Evolutionary conservation across 2,329 filamentous ascomycete genomes (phyloP).

Genomic region (Fusarium compactum): DNA sequence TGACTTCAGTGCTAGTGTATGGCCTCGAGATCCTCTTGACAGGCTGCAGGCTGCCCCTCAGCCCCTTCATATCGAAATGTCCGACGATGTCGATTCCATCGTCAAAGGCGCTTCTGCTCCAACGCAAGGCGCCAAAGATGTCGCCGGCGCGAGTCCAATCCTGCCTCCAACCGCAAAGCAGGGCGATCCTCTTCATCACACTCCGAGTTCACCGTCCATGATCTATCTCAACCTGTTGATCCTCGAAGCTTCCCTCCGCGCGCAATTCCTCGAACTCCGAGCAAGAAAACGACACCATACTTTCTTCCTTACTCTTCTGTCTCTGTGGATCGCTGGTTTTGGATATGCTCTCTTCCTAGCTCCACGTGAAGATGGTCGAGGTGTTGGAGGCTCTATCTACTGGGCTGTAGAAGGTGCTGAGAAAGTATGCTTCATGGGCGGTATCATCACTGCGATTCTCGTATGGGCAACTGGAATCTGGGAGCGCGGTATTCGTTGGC

Average conservation of each 20-base stretch:
- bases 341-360: constrained; percentile 91
- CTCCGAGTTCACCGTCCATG: constrained; percentile 92
- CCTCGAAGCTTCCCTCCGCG: constrained; percentile 91
- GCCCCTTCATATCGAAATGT: constrained; percentile 55
- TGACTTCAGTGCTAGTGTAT: constrained; percentile 27
- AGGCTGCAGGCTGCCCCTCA: constrained; percentile 45
- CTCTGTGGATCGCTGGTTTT: constrained; percentile 85
- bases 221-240: constrained; percentile 99
- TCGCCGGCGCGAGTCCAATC: constrained; percentile 58
- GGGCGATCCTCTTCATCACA: constrained; percentile 79
- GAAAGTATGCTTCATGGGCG: constrained; percentile 91
- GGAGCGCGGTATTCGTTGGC: constrained; percentile 95
- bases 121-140: constrained; percentile 61
- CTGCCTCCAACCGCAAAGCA: constrained; percentile 59
- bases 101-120: constrained; percentile 88
- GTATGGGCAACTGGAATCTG: constrained; percentile 97
- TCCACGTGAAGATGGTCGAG: constrained; percentile 94
- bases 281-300: constrained; percentile 91
- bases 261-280: constrained; percentile 91
- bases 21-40: constrained; percentile 40
- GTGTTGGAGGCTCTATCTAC: constrained; percentile 93
- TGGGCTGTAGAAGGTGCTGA: constrained; percentile 93
- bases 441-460: constrained; percentile 85
- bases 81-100: constrained; percentile 82
- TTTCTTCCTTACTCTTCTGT: constrained; percentile 86